Evolutionary conservation across 1,139 yeast species (phyloP), one percentile per base, ranked within the genome.

Genomic region (Wickerhamomyces sp.): DNA sequence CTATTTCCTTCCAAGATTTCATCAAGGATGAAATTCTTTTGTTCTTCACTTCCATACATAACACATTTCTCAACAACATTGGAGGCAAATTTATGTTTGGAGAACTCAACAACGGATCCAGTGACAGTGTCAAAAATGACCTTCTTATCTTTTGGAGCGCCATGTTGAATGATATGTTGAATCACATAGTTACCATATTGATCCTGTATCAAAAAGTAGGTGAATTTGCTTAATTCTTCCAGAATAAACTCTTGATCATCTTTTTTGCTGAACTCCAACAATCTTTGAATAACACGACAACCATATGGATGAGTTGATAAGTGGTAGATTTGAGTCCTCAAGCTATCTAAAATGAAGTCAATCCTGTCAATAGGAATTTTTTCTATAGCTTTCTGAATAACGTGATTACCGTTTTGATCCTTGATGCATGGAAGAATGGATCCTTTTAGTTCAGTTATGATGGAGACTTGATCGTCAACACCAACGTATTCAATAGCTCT

Each of bases 341-440:
- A 75, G 29, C 93, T 79, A 33, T 79, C 81, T 58, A 89, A 72
- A 46, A 93, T 80, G 58, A 89, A 91, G 40, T 79, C 76, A 51
- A 90, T 78, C 46, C 76, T 69, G 26, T 75, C 78, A 49, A 87
- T 81, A 2, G 96, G 95, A 45, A 91, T 82, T 49, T 80, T 73
- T 66, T 93, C 99, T 58, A 93, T 88, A 0, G 96, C 84, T 65
- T 91, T 93, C 68, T 94, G 99, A 53, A 94, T 85, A 30, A 94
- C 99, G 65, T 94, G 99, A 63, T 94, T 94, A 49, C 98, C 99
- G 64, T 94, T 94, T 69, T 93, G 99, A 64, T 94, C 98, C 62
- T 90, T 90, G 49, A 94, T 93, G 66, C 96, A 86, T 44, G 76
- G 71, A 48, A 89, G 68, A 23, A 91, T 84, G 59, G 82, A 74